phyloP scores from a whole-genome alignment of 257 asterid species.

The Datura wrightii region DNA sequence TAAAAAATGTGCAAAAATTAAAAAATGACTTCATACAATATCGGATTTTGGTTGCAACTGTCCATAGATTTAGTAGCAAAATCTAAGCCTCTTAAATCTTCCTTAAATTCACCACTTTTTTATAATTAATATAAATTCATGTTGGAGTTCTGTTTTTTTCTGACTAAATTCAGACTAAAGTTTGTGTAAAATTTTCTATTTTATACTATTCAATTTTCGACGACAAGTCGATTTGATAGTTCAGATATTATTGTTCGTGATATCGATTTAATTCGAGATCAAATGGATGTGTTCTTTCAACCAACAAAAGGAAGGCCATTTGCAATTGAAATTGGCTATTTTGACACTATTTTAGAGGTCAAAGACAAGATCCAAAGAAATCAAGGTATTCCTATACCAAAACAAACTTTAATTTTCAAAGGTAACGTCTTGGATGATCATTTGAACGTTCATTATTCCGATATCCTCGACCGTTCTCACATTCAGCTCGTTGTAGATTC shows the following conservation, averaged over 20 bases:
- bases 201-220: neutral
- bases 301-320: conserved; percentile 51
- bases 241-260: too few species aligned
- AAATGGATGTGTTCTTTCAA: conserved; percentile 57
- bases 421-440: conserved; percentile 59
- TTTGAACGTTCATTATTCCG: conserved; percentile 57
- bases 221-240: neutral
- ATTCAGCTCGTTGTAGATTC: conserved; percentile 47
- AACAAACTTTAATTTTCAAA: conserved; percentile 62
- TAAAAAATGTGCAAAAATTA: neutral
- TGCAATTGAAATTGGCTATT: conserved; percentile 68
- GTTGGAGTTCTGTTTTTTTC: neutral
- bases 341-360: conserved; percentile 67
- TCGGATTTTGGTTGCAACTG: conserved; percentile 35
- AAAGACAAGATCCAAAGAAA: conserved; percentile 61
- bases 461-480: conserved; percentile 60
- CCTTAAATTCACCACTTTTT: neutral
- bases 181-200: too few species aligned
- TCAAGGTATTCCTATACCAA: conserved; percentile 55
- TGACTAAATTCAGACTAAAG: neutral
- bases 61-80: conserved; percentile 14
- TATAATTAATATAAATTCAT: neutral
- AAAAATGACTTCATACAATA: neutral
- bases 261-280: too few species aligned
- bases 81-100: neutral